Conservation (phyloP, 257 asterid genomes). For the Forsythia suspensa region DNA sequence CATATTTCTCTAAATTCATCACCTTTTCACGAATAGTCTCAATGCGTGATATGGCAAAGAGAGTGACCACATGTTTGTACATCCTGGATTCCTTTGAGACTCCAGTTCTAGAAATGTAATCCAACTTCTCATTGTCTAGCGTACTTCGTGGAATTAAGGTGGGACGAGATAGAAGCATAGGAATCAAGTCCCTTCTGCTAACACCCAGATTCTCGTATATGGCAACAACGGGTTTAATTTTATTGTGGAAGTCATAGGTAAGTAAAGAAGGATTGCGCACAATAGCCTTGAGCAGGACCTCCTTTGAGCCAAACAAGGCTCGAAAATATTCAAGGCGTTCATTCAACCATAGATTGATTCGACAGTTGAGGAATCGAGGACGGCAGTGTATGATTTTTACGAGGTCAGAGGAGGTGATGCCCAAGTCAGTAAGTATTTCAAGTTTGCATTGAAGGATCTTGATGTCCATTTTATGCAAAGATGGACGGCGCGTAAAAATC, state of each 20-base stretch:
- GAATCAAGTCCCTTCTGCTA: constrained; percentile 48
- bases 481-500: constrained; percentile 58
- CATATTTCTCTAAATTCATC: constrained; percentile 64
- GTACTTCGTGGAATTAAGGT: constrained; percentile 64
- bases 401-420: constrained; percentile 55
- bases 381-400: constrained; percentile 63
- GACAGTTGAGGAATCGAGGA: constrained; percentile 66
- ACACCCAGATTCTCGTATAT: constrained; percentile 64
- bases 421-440: constrained; percentile 50
- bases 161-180: constrained; percentile 70
- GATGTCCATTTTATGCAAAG: constrained; percentile 44
- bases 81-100: constrained; percentile 54
- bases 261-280: constrained; percentile 78
- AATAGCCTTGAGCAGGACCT: constrained; percentile 59
- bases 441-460: constrained; percentile 56
- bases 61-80: constrained; percentile 70
- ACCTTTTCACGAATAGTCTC: constrained; percentile 71
- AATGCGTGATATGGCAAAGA: constrained; percentile 65
- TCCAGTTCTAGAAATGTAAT: constrained; percentile 58
- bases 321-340: constrained; percentile 61
- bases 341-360: constrained; percentile 37
- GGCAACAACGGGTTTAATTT: constrained; percentile 55
- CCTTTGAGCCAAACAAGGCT: constrained; percentile 54
- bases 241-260: constrained; percentile 63
- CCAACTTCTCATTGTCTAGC: constrained; percentile 59